phyloP scores from a whole-genome alignment of 495 filamentous ascomycete genomes.

The Hyphodiscus hymeniophilus region DNA sequence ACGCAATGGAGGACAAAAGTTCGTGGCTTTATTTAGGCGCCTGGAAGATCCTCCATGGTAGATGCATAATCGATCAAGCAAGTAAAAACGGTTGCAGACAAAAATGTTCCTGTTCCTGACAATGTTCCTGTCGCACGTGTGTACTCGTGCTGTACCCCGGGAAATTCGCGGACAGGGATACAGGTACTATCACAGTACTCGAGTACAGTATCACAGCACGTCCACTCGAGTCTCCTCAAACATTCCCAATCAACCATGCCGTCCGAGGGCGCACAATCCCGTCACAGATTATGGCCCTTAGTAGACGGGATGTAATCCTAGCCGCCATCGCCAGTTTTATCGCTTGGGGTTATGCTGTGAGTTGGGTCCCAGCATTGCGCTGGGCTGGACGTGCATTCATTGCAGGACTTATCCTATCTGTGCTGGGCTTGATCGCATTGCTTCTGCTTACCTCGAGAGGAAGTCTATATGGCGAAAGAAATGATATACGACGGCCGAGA shows the following conservation, averaged over 20 bases:
- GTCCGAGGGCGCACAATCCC: slow-evolving; percentile 9
- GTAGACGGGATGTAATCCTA: slow-evolving; percentile 63
- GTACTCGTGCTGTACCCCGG: too few species aligned
- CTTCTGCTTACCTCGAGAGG: slow-evolving; percentile 55
- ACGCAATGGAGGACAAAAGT: slow-evolving; percentile 81
- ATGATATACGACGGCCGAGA: slow-evolving; percentile 31
- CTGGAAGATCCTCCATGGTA: slow-evolving; percentile 37
- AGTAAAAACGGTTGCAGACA: too few species aligned
- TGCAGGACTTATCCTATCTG: slow-evolving; percentile 49
- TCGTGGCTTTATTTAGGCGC: slow-evolving; percentile 76
- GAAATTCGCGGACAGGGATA: too few species aligned
- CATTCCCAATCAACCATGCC: slow-evolving; percentile 18
- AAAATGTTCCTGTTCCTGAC: not conserved
- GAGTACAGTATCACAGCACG: too few species aligned
- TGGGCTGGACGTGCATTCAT: slow-evolving; percentile 74
- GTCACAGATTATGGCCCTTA: slow-evolving; percentile 63
- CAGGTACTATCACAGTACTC: too few species aligned
- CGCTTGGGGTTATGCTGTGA: slow-evolving; percentile 74
- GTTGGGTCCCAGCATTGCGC: slow-evolving; percentile 71
- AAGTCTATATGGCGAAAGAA: slow-evolving; percentile 29
- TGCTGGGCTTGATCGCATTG: slow-evolving; percentile 45
- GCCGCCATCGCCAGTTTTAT: slow-evolving; percentile 66
- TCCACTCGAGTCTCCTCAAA: not conserved
- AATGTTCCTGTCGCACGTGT: not conserved
- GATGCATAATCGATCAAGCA: too few species aligned